Evolutionary conservation across 371 early-diverging fungal species (phyloP), one percentile per base, ranked within the genome.

Genomic region (Smittium culicis): DNA sequence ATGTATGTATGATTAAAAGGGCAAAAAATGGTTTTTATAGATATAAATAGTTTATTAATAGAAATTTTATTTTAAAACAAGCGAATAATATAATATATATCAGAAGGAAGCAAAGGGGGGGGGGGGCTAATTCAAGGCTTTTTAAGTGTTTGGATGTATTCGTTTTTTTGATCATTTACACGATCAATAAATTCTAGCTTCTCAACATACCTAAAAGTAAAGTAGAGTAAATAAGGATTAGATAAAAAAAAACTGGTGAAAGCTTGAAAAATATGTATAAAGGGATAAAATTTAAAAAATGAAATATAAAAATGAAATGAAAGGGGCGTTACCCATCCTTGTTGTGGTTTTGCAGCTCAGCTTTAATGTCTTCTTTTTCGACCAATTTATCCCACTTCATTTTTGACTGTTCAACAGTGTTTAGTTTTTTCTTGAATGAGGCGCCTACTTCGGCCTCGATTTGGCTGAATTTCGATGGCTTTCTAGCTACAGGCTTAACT

Each of bases 361-460:
- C 77, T 55, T 77, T 70, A 61, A 76, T 71, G 11, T 75, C 77
- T 66, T 73, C 71, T 24, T 65, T 59, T 0, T 61, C 67, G 11
- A 76, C 76, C 64, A 74, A 76, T 25, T 76, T 73, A 1, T 69
- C 65, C 76, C 76, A 76, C 64, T 76, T 67, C 45, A 65, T 65
- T 56, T 76, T 72, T n/a, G 76, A 75, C 16, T 62, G 55, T n/a
- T 76, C 76, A 65, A 76, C 59, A 35, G 76, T 76, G 60, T 73
- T 76, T 30, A 71, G 71, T 34, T 74, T 73, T 62, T 69, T 70
- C 28, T 63, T 67, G 1, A 72, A 67, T 31, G 72, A 68, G 58
- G 67, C 66, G 66, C 74, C 76, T 29, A 69, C 77, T 61, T 64
- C 63, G 57, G 70, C 71, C 8, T 71, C 76, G 66, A 76, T 35